Base-by-base conservation (phyloP, 352 stramenopile genomes). In the Globisporangium acanthophoron region DNA sequence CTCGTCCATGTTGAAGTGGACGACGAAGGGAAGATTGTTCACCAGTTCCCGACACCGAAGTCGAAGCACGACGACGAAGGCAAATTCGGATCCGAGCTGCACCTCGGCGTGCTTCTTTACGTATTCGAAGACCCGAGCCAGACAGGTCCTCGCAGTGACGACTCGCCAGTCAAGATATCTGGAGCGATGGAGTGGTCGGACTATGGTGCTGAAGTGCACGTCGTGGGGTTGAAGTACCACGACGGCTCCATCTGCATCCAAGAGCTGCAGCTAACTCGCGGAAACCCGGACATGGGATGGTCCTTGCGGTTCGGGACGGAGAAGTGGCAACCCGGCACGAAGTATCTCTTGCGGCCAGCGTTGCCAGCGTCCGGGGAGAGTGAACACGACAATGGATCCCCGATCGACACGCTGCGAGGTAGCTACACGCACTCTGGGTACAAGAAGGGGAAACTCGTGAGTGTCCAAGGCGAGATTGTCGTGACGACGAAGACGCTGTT, bases 261-360 rank as follows among this genome's bases (percentile, higher is more conserved):
- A 64, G 88, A 96, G 65, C 65, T 93, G 21, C 79, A 93, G 37
- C 62, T 96, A 60, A 73, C 85, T 31, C 81, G 85, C 20, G 88
- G 88, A 31, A 86, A 92, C 57, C 69, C 85, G 16, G 81, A 93
- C 47, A 93, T 95, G 80, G 88, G 87, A 12, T 97, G 88, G 88
- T 80, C 70, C 41, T 54, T 94, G 62, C 80, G 87, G 9, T 97
- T 97, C 66, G 88, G 87, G 5, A 80, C 67, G 7, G 83, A 94
- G 55, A 88, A 86, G 54, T 97, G 87, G 87, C 85, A 93, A 27
- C 85, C 88, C 5, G 88, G 87, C 3, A 94, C 86, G 11, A 89
- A 88, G 62, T 97, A 96, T 59, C 70, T 66, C 15, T 65, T 96
- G 15, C 67, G 47, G 0, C 69, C 70, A 5, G 40, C 69, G 15